phyloP scores from a whole-genome alignment of 176 grass and related monocot genomes.

The Pontederia paniculata region DNA sequence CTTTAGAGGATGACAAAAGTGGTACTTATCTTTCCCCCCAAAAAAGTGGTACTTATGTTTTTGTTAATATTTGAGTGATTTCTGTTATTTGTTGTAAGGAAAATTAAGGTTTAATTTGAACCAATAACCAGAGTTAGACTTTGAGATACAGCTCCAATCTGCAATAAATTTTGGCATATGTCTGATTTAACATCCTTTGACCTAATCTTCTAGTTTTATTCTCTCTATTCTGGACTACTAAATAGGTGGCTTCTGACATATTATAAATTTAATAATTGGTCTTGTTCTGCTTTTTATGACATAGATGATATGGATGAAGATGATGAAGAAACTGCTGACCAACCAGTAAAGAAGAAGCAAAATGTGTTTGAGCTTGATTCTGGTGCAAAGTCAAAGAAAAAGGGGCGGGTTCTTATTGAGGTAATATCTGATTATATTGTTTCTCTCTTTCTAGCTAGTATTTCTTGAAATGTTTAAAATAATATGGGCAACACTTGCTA shows the following conservation, averaged over 20 bases:
- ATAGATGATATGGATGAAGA: slow-evolving; percentile 35
- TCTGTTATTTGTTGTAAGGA: background rate
- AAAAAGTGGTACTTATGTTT: background rate
- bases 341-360: slow-evolving; percentile 31
- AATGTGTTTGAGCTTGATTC: slow-evolving; percentile 24
- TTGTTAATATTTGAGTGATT: background rate
- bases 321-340: slow-evolving; percentile 24
- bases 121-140: too few relatives aligned
- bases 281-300: background rate
- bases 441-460: background rate
- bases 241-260: background rate
- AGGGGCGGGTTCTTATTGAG: slow-evolving; percentile 63
- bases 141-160: too few relatives aligned
- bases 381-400: slow-evolving; percentile 39
- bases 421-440: slow-evolving; percentile 24
- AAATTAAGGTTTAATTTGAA: background rate
- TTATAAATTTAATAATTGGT: background rate
- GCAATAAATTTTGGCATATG: background rate
- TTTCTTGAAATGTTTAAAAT: background rate
- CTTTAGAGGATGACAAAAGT: slow-evolving; percentile 22
- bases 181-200: background rate
- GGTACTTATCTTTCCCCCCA: slow-evolving; percentile 8
- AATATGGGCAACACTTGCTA: background rate
- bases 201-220: slow-evolving; percentile 4
- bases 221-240: background rate